Conservation (phyloP, 106 monocot species). For the Amphibolis antarctica region DNA sequence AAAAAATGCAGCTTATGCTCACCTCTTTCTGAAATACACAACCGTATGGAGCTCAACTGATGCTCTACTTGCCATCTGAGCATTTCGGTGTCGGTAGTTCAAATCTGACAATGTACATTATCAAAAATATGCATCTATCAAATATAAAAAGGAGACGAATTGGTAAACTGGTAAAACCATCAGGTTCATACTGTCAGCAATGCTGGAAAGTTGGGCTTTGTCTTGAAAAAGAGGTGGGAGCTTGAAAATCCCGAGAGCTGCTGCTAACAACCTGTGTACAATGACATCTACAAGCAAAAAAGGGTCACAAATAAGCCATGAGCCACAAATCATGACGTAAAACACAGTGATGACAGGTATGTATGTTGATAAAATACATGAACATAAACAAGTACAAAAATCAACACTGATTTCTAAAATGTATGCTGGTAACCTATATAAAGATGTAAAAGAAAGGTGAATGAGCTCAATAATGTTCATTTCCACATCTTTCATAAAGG, state of each 20-base stretch:
- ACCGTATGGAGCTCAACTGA: conserved; percentile 95
- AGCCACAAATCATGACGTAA: no score
- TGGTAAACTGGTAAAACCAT: neutral
- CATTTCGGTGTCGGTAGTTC: conserved; percentile 95
- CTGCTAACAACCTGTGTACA: conserved; percentile 93
- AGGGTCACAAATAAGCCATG: neutral
- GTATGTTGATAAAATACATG: no score
- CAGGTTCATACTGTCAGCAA: conserved; percentile 78
- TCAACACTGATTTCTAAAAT: no score
- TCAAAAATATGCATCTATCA: neutral
- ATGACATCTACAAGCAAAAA: conserved; percentile 67
- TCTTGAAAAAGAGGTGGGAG: conserved; percentile 90
- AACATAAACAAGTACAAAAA: no score
- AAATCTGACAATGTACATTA: conserved; percentile 39
- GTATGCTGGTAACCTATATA: no score
- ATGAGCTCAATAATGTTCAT: no score
- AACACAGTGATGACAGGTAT: no score
- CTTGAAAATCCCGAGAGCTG: conserved; percentile 72
- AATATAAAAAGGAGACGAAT: neutral
- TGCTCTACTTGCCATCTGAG: conserved; percentile 95
- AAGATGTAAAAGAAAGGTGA: no score
- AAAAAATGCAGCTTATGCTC: conserved; percentile 3
- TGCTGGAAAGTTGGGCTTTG: conserved; percentile 50
- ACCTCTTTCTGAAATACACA: conserved; percentile 90
- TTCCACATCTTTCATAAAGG: no score